Percentiles rank a stretch among this genome's conserved stretches.
Evolutionary conservation across 371 early-diverging fungal species (phyloP).

Genomic region (Mortierella sp.): DNA sequence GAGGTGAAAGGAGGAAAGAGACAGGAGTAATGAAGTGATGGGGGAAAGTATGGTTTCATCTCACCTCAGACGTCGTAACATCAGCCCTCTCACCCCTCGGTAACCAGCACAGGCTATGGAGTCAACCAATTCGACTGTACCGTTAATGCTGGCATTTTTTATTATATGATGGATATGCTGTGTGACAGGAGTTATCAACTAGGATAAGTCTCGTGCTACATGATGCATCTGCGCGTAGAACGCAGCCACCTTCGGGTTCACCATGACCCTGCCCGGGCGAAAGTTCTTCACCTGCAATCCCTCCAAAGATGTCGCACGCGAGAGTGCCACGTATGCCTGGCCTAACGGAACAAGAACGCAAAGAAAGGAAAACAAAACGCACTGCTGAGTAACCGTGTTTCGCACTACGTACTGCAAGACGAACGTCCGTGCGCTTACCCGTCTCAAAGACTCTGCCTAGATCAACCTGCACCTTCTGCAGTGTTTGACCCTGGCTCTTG

Average conservation of each 20-base stretch:
- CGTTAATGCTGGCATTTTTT: too few species aligned
- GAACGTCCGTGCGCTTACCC: conserved; percentile 9
- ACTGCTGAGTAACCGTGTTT: conserved; percentile 2
- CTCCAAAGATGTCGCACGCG: conserved; percentile 59
- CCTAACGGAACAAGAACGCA: conserved; percentile 42
- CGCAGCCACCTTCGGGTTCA: conserved; percentile 73
- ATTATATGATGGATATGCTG: too few species aligned
- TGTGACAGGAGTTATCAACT: background rate
- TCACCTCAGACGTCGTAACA: too few species aligned
- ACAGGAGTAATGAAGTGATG: too few species aligned
- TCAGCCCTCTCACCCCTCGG: too few species aligned
- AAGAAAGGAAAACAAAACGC: background rate
- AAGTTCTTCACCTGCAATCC: conserved; percentile 81
- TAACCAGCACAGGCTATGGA: too few species aligned
- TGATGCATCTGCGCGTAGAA: conserved; percentile 57
- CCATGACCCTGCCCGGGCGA: conserved; percentile 72
- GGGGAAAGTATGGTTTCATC: too few species aligned
- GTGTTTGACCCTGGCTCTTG: conserved; percentile 65
- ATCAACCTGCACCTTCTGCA: conserved; percentile 47
- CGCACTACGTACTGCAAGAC: too few species aligned
- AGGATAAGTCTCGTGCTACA: too few species aligned
- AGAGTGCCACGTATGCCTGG: conserved; percentile 74
- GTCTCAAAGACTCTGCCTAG: conserved; percentile 47
- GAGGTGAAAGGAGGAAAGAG: too few species aligned
- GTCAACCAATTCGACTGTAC: too few species aligned